A percentile compares a stretch with the other conserved stretches of the same genome.
Conservation (phyloP, 1,284 basidiomycete species). For the Vanrija humicola region DNA sequence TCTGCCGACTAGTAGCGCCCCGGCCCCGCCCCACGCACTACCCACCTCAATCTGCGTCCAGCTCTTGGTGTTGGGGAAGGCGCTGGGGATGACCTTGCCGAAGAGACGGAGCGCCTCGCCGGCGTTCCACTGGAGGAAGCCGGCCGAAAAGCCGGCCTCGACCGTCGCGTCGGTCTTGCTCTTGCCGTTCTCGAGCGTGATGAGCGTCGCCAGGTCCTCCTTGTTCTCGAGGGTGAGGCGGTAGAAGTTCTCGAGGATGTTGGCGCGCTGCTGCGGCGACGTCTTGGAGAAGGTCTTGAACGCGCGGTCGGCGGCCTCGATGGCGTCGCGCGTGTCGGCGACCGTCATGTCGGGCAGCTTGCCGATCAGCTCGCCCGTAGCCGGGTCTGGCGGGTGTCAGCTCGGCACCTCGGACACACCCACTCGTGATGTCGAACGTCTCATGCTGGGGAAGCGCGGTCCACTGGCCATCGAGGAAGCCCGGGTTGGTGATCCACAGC, state of each 20-base stretch:
- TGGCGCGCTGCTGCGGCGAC: constrained; percentile 60
- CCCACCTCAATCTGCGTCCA: constrained; percentile 9
- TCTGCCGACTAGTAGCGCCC: too few species aligned
- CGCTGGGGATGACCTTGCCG: constrained; percentile 75
- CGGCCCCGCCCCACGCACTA: constrained; percentile 16
- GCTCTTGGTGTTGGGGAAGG: constrained; percentile 58
- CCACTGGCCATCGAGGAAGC: constrained; percentile 76
- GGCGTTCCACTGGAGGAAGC: constrained; percentile 78
- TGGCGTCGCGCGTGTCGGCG: constrained; percentile 70
- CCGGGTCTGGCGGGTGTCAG: constrained; percentile 60
- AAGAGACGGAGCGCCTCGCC: constrained; percentile 61
- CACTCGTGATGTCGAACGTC: constrained; percentile 68
- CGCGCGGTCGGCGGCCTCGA: constrained; percentile 66
- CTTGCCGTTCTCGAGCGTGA: constrained; percentile 90
- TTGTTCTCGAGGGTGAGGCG: constrained; percentile 69
- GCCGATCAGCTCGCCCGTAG: constrained; percentile 69
- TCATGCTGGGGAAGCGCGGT: constrained; percentile 64
- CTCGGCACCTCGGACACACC: not conserved
- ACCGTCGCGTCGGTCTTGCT: constrained; percentile 72
- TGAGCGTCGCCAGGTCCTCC: constrained; percentile 75
- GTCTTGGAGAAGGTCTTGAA: constrained; percentile 76
- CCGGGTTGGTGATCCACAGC: constrained; percentile 48
- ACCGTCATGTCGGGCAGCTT: constrained; percentile 79
- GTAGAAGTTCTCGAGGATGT: constrained; percentile 70
- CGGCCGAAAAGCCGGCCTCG: constrained; percentile 73